Conservation (phyloP, 2,329 filamentous ascomycete genomes). For the Venturia asperata region DNA sequence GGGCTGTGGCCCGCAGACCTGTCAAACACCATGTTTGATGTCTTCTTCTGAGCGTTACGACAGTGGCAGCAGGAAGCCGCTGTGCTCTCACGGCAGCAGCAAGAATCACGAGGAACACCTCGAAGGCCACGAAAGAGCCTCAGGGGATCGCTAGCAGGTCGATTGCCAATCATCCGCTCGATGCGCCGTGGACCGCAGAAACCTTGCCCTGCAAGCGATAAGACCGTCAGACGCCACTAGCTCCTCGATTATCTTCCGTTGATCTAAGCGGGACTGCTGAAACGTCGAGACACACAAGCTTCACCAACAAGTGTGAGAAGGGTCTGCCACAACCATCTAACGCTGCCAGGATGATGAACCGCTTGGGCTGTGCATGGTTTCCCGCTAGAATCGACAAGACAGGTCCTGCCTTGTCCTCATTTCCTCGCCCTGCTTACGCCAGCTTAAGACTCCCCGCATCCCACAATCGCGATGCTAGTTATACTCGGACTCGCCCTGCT, state of each 20-base stretch:
- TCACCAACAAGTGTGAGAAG: neutral
- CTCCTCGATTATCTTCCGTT: constrained; percentile 2
- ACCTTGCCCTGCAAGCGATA: neutral
- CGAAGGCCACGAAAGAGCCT: neutral
- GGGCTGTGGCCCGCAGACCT: neutral
- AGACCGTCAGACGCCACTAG: neutral
- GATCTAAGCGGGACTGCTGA: neutral
- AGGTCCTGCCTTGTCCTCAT: constrained; percentile 1
- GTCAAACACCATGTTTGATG: neutral
- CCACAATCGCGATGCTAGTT: neutral
- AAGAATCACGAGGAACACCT: neutral
- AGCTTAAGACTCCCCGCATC: constrained; percentile 12
- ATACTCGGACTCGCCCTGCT: constrained; percentile 4
- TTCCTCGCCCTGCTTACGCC: neutral
- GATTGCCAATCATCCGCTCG: constrained; percentile 4
- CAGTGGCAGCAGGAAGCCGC: neutral
- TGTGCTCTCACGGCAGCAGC: neutral
- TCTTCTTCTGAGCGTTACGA: neutral
- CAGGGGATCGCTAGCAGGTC: neutral
- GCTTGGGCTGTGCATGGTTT: constrained; percentile 13
- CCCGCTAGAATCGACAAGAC: constrained; percentile 5
- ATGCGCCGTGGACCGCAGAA: neutral
- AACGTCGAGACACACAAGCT: constrained; percentile 6
- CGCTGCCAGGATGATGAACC: constrained; percentile 6
- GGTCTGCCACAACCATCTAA: neutral